Conservation (phyloP, 1,139 yeast genomes). For the Saccharomyces hybrid region DNA sequence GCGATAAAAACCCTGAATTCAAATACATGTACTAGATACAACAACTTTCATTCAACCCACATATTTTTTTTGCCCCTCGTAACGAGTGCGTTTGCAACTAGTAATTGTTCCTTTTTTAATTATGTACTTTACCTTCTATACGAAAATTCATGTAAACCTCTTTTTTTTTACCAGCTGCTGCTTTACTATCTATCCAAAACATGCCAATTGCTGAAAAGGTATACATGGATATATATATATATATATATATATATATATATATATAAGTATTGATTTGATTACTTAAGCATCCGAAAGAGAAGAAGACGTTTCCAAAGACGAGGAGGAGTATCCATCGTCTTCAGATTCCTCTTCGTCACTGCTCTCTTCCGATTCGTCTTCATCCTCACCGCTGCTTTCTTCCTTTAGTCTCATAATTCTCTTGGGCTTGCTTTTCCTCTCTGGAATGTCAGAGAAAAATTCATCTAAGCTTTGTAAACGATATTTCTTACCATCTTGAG, state of each 20-base stretch:
- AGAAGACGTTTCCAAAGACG: background rate
- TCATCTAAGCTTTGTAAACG: constrained; percentile 77
- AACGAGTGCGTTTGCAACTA: constrained; percentile 4
- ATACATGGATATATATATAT: background rate
- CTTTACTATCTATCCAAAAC: background rate
- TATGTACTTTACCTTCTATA: background rate
- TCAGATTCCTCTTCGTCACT: constrained; percentile 26
- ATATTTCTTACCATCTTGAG: constrained; percentile 34
- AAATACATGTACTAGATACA: constrained; percentile 36
- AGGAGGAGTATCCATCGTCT: background rate
- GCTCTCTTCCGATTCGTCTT: constrained; percentile 30
- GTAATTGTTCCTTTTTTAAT: constrained; percentile 15
- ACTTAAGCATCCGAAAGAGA: background rate
- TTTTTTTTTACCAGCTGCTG: background rate
- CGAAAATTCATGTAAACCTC: background rate
- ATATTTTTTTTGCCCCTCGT: background rate
- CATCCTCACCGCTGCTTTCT: constrained; percentile 28
- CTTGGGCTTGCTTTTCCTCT: constrained; percentile 19
- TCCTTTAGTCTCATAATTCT: constrained; percentile 32
- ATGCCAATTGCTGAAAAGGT: background rate
- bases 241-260: background rate
- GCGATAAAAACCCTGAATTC: constrained; percentile 63
- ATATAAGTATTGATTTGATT: background rate
- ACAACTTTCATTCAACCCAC: background rate
- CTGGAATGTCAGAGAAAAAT: constrained; percentile 58